A percentile compares a stretch with the other conserved stretches of the same genome.
These are phyloP conservation scores for Veloporphyrellus conicus DNA, from an alignment of 1,284 basidiomycete species.

Conservation along the genomic window DNA sequence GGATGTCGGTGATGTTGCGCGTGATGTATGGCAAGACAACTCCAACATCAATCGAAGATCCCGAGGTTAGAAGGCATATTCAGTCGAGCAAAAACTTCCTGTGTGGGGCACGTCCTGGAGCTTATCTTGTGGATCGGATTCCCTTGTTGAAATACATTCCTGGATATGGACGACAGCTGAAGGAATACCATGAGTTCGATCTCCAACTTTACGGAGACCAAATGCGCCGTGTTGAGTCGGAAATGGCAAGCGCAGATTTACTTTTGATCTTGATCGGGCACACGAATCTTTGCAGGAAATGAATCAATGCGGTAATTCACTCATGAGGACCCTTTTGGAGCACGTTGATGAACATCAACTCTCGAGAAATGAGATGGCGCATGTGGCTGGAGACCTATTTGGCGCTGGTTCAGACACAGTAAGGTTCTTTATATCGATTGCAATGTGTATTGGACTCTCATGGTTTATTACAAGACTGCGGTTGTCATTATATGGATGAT, in stretches of 20 bases:
- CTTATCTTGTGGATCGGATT: conserved; percentile 55
- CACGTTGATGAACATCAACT: conserved; percentile 45
- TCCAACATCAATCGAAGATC: conserved; percentile 50
- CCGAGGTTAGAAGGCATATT: conserved; percentile 52
- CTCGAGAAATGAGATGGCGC: conserved; percentile 52
- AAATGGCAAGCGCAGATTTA: conserved; percentile 37
- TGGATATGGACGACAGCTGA: conserved; percentile 12
- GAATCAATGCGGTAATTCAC: conserved; percentile 42
- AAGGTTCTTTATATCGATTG: background rate
- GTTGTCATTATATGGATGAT: conserved; percentile 54
- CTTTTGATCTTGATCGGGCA: background rate
- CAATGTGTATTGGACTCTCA: background rate
- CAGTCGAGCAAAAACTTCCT: conserved; percentile 47
- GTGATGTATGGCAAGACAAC: conserved; percentile 59
- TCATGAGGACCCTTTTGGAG: conserved; percentile 54
- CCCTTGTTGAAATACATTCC: conserved; percentile 48
- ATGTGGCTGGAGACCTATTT: conserved; percentile 59
- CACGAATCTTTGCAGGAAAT: conserved; percentile 18
- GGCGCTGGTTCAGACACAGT: conserved; percentile 59
- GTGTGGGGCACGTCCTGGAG: conserved; percentile 49
- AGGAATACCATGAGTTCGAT: conserved; percentile 52
- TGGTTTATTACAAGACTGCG: conserved; percentile 40
- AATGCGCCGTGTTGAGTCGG: conserved; percentile 41
- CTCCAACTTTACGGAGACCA: conserved; percentile 49
- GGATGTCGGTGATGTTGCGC: conserved; percentile 59